phyloP scores from a whole-genome alignment of 2,329 filamentous ascomycete genomes.

The Diaporthe helianthi region DNA sequence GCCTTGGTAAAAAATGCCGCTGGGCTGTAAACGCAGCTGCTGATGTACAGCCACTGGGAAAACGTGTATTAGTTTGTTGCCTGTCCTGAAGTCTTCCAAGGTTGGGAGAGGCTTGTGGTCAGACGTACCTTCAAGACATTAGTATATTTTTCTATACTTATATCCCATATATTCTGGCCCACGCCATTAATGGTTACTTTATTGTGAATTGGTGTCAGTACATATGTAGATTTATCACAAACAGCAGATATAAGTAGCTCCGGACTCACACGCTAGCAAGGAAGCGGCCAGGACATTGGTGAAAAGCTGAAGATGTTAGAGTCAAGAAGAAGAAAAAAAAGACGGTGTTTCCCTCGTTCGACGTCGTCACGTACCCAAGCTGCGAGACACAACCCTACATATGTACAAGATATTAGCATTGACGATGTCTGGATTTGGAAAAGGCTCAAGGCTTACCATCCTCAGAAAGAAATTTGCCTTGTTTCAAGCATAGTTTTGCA shows the following conservation, averaged over 20 bases:
- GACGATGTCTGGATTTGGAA: neutral
- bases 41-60: constrained; percentile 12
- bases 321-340: neutral
- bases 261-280: neutral
- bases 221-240: no score
- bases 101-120: neutral
- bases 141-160: constrained; percentile 1
- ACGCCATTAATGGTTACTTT: constrained; percentile 14
- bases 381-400: constrained; percentile 30
- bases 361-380: constrained; percentile 30
- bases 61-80: neutral
- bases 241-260: rapidly evolving
- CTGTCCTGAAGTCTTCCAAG: no score
- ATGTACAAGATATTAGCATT: neutral
- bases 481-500: constrained; percentile 5
- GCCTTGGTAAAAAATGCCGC: constrained; percentile 36
- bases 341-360: neutral
- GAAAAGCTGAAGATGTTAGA: constrained; percentile 9
- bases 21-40: constrained; percentile 8
- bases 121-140: constrained; percentile 10
- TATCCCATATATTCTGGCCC: constrained; percentile 1
- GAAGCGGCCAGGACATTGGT: neutral
- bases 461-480: constrained; percentile 5
- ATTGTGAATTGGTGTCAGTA: neutral
- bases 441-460: neutral